Conservation (phyloP, 345 rosid genomes). For the Salix koriyanagi region DNA sequence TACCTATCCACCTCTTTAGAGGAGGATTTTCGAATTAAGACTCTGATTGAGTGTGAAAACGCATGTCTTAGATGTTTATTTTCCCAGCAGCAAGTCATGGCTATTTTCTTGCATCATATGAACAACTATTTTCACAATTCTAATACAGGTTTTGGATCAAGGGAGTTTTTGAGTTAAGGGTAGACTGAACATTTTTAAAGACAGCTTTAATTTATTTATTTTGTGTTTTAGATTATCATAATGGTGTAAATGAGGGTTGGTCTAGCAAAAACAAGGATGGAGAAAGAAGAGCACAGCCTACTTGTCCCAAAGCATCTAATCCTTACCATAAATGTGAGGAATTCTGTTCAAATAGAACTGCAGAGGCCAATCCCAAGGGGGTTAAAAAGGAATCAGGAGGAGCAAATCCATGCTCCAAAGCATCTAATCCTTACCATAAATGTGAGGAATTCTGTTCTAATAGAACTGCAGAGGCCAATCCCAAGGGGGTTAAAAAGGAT, state of each 20-base stretch:
- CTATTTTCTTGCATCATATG: neutral
- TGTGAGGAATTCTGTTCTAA: conserved; percentile 45
- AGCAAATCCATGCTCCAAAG: conserved; percentile 34
- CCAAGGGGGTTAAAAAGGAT: conserved; percentile 3
- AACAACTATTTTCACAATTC: neutral
- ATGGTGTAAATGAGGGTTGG: conserved; percentile 29
- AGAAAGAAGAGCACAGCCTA: conserved; percentile 33
- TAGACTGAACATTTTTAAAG: neutral
- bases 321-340: conserved; percentile 55
- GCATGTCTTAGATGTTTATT: neutral
- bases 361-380: conserved; percentile 21
- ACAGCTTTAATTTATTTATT: conserved; percentile 9
- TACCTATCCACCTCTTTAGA: neutral
- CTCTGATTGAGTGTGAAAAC: neutral
- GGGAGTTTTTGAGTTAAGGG: neutral
- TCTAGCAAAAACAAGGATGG: conserved; percentile 38
- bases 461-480: conserved; percentile 25
- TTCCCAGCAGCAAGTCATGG: neutral
- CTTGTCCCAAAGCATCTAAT: conserved; percentile 48
- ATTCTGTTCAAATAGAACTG: conserved; percentile 35
- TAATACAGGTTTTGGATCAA: neutral
- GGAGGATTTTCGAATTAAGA: neutral
- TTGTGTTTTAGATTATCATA: conserved; percentile 29
- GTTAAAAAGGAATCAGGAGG: conserved; percentile 17
- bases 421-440: conserved; percentile 54